phyloP scores from a whole-genome alignment of 306 rosid species.

The Vicia faba region DNA sequence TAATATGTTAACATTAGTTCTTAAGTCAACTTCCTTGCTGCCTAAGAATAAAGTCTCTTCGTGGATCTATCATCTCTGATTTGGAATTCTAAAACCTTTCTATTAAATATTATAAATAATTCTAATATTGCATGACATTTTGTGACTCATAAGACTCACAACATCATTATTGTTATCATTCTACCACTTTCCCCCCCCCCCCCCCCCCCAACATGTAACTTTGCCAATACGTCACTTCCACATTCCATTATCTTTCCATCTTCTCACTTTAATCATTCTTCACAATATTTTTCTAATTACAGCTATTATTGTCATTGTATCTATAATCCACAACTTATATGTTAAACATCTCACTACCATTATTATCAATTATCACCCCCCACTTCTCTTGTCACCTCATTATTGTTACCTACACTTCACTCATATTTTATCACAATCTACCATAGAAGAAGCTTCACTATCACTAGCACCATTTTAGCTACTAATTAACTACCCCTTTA shows the following conservation, averaged over 20 bases:
- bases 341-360: conserved; percentile 19
- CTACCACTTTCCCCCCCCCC: background rate
- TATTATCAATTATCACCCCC: conserved; percentile 10
- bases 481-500: conserved; percentile 28
- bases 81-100: background rate
- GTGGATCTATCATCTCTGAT: background rate
- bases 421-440: conserved; percentile 35
- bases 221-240: conserved; percentile 32
- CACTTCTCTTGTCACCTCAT: conserved; percentile 10
- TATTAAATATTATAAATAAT: no score
- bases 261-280: conserved; percentile 4
- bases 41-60: background rate
- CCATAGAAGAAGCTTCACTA: conserved; percentile 23
- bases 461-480: conserved; percentile 36
- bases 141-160: background rate
- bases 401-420: conserved; percentile 37
- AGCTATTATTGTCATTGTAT: background rate
- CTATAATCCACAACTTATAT: background rate
- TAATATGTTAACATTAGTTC: background rate
- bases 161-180: background rate
- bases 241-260: conserved; percentile 12
- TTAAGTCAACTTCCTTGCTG: background rate
- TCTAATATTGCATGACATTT: background rate
- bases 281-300: background rate
- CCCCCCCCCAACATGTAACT: background rate